These are phyloP conservation scores for Cryptococcus wingfieldii DNA, from an alignment of 1,284 basidiomycete genomes.

Conservation along the genomic window DNA sequence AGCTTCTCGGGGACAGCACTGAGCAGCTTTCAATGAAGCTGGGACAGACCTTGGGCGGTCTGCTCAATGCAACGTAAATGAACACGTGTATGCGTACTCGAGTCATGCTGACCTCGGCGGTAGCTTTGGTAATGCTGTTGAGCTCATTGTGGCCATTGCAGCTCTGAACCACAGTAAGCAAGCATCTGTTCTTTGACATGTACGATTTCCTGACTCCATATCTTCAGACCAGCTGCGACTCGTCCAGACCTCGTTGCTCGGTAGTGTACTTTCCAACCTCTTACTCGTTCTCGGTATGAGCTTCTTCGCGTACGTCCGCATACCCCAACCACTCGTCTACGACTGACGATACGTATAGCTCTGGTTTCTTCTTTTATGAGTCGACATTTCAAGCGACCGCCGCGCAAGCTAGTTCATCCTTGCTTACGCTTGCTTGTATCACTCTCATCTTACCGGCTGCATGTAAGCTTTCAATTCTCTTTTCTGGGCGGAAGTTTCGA, in stretches of 20 bases:
- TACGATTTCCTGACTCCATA: constrained; percentile 3
- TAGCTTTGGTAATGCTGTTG: constrained; percentile 52
- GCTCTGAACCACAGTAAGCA: constrained; percentile 70
- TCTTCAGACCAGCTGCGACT: constrained; percentile 67
- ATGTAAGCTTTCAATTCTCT: constrained; percentile 50
- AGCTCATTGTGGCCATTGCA: constrained; percentile 79
- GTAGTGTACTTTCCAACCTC: constrained; percentile 74
- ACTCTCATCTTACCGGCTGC: constrained; percentile 90
- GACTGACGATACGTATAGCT: constrained; percentile 15
- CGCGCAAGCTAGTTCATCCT: constrained; percentile 70
- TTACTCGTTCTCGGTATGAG: constrained; percentile 83
- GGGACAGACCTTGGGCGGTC: constrained; percentile 75
- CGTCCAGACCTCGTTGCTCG: constrained; percentile 69
- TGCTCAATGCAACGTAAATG: constrained; percentile 74
- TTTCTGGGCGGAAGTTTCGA: background rate
- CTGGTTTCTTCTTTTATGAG: constrained; percentile 62
- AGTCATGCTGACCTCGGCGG: background rate
- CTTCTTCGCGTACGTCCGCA: constrained; percentile 62
- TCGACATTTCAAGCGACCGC: constrained; percentile 74
- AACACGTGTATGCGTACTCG: too few relatives aligned
- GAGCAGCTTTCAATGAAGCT: constrained; percentile 76
- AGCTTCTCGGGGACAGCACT: constrained; percentile 66
- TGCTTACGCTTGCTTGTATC: constrained; percentile 85
- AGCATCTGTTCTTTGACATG: background rate
- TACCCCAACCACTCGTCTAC: background rate